These are phyloP conservation scores for Paramecium caudatum DNA, from an alignment of 73 alveolate species.

Conservation along the genomic window DNA sequence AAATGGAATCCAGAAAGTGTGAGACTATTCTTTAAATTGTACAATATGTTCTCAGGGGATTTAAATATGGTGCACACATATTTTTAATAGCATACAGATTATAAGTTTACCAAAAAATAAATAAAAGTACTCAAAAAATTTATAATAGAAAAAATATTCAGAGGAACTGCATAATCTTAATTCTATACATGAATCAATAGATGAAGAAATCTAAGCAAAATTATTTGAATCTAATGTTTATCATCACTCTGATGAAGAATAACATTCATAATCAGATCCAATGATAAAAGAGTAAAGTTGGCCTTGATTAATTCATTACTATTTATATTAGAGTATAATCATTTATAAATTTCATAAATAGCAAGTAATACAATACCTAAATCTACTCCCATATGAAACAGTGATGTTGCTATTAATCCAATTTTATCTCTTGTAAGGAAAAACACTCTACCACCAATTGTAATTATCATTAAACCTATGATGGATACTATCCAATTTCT, in stretches of 20 bases:
- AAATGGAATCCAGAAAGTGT: conserved; percentile 50
- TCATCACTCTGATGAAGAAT: too few relatives aligned
- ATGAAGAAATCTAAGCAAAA: conserved; percentile 19
- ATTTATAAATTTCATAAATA: not conserved
- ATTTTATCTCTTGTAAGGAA: not conserved
- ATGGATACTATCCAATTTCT: not conserved
- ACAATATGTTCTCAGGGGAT: conserved; percentile 39
- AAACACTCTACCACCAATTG: conserved; percentile 53
- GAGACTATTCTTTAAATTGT: conserved; percentile 8
- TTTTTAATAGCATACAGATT: conserved; percentile 43
- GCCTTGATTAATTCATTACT: too few relatives aligned
- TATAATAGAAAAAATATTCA: not conserved
- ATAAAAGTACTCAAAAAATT: not conserved
- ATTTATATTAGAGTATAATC: too few relatives aligned
- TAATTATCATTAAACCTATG: not conserved
- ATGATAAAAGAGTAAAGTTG: too few relatives aligned
- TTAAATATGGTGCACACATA: not conserved
- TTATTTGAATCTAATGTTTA: not conserved
- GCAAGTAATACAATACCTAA: conserved; percentile 34
- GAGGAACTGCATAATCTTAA: not conserved
- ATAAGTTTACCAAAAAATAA: conserved; percentile 25
- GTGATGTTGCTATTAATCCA: not conserved
- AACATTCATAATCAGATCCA: too few relatives aligned
- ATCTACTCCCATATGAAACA: conserved; percentile 61
- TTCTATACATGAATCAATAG: conserved; percentile 1